phyloP scores from a whole-genome alignment of 2,329 filamentous ascomycete species.

The Talaromyces pinophilus region DNA sequence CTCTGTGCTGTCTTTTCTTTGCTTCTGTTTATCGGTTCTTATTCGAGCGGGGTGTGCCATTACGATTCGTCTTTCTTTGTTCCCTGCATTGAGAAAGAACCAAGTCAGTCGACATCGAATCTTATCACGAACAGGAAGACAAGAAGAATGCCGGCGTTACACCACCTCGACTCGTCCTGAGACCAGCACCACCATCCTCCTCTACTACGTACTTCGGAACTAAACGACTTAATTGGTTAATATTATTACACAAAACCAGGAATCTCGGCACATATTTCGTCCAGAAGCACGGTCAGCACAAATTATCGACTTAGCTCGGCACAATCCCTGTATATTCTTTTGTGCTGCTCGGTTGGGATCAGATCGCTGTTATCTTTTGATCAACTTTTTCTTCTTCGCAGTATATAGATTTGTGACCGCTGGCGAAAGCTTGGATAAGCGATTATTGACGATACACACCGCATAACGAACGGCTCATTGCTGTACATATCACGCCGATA shows the following conservation, averaged over 20 bases:
- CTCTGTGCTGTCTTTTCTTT: not conserved
- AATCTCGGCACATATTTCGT: not conserved
- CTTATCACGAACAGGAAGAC: not conserved
- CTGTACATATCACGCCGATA: not conserved
- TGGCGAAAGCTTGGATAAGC: not conserved
- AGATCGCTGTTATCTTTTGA: not conserved
- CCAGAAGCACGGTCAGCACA: not conserved
- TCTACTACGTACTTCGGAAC: not conserved
- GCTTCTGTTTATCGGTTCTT: not conserved
- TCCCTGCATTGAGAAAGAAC: not conserved
- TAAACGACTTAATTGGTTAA: not conserved
- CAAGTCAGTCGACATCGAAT: not conserved
- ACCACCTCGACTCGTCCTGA: conserved; percentile 11
- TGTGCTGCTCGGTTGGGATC: not conserved
- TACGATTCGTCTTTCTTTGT: not conserved
- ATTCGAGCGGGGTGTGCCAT: not conserved
- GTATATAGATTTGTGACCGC: not conserved
- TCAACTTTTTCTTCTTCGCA: not conserved
- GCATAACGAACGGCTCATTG: not conserved
- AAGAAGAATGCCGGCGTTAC: conserved; percentile 7
- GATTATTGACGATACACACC: not conserved
- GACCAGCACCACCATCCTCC: not conserved
- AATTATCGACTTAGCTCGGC: not conserved
- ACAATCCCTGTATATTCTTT: conserved; percentile 2
- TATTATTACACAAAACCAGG: not conserved